These are phyloP conservation scores for Beverwykella pulmonaria DNA, from an alignment of 495 filamentous ascomycete genomes.

Conservation along the genomic window DNA sequence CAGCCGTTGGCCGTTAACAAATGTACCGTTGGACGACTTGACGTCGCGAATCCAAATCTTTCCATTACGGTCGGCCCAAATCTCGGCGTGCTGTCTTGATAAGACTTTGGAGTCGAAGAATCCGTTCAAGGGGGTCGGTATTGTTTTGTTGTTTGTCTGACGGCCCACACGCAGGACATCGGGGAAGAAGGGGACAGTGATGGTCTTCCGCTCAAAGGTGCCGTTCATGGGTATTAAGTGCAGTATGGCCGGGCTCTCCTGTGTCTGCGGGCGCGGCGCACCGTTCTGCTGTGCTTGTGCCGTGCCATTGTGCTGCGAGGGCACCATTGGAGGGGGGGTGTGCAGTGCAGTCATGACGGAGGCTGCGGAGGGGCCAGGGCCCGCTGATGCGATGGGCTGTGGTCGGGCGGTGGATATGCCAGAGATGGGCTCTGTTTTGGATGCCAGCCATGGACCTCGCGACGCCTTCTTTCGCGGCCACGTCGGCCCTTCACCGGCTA, in stretches of 20 bases:
- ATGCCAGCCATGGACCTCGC: constrained; percentile 71
- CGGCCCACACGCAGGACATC: constrained; percentile 90
- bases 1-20: constrained; percentile 89
- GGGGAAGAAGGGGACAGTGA: constrained; percentile 83
- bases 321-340: constrained; percentile 70
- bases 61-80: constrained; percentile 87
- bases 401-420: constrained; percentile 64
- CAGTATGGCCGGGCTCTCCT: constrained; percentile 72
- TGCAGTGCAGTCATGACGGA: constrained; percentile 74
- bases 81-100: constrained; percentile 91
- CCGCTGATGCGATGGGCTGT: constrained; percentile 64
- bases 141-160: constrained; percentile 94
- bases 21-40: constrained; percentile 97
- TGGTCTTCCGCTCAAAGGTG: constrained; percentile 96
- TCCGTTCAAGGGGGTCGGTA: constrained; percentile 85
- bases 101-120: constrained; percentile 98
- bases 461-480: constrained; percentile 67
- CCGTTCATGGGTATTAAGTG: constrained; percentile 84
- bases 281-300: constrained; percentile 65
- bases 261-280: constrained; percentile 57
- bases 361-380: constrained; percentile 65
- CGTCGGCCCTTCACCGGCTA: constrained; percentile 40
- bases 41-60: constrained; percentile 97
- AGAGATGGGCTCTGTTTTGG: constrained; percentile 68
- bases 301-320: constrained; percentile 69